Evolutionary conservation across 2,329 filamentous ascomycete species (phyloP).

Genomic region (Exophiala xenobiotica): DNA sequence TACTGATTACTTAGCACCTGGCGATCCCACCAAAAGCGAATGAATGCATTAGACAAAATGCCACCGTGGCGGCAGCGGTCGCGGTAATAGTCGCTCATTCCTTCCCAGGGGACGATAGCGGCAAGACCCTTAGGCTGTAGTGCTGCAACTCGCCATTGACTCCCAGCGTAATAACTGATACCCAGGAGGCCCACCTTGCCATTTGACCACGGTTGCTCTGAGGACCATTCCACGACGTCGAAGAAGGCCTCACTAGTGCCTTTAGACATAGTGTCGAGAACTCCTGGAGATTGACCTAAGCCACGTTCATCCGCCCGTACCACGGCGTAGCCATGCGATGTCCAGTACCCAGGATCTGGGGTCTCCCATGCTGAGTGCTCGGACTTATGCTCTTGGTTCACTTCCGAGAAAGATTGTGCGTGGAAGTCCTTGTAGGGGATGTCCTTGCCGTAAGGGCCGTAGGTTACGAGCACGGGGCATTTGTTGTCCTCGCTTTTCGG

Average conservation of each 20-base stretch:
- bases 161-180: conserved; percentile 55
- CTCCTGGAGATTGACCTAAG: conserved; percentile 52
- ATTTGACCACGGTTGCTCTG: conserved; percentile 51
- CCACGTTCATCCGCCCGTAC: conserved; percentile 57
- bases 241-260: conserved; percentile 54
- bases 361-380: conserved; percentile 60
- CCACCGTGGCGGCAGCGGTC: conserved; percentile 62
- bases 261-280: conserved; percentile 54
- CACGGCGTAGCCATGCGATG: conserved; percentile 53
- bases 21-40: conserved; percentile 55
- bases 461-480: conserved; percentile 66
- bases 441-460: conserved; percentile 73
- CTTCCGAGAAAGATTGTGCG: conserved; percentile 51
- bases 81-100: conserved; percentile 57
- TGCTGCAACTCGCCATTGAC: conserved; percentile 56
- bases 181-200: conserved; percentile 54
- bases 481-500: conserved; percentile 45
- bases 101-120: conserved; percentile 56
- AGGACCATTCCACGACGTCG: conserved; percentile 54
- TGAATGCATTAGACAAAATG: conserved; percentile 39
- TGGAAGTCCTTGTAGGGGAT: conserved; percentile 59
- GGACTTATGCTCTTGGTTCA: conserved; percentile 56
- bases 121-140: conserved; percentile 52
- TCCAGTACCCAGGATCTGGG: conserved; percentile 59
- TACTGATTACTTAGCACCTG: conserved; percentile 66